Evolutionary conservation across 495 filamentous ascomycete genomes (phyloP).

Genomic region (Annulohypoxylon moriforme): DNA sequence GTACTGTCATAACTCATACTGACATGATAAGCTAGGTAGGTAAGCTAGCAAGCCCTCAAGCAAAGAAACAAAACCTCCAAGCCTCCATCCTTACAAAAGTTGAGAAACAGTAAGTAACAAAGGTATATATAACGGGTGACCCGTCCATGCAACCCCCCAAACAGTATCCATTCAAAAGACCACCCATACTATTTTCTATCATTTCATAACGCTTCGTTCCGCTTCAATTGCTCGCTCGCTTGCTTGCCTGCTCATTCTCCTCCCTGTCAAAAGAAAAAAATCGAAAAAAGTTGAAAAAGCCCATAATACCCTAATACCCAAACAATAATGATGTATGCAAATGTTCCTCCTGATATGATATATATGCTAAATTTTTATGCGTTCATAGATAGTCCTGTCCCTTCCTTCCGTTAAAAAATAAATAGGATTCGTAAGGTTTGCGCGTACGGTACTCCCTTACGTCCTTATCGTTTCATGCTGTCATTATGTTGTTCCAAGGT

Average conservation of each 20-base stretch:
- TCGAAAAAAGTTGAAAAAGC: not conserved
- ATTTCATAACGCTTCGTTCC: not conserved
- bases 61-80: not conserved
- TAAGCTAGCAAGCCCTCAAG: not conserved
- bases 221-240: not conserved
- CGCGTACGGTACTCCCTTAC: not conserved
- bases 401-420: not conserved
- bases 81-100: not conserved
- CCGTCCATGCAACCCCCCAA: constrained; percentile 19
- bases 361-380: not conserved
- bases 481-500: not conserved
- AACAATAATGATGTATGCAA: constrained; percentile 17
- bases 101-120: constrained; percentile 6
- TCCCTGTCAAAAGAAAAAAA: constrained; percentile 5
- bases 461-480: constrained; percentile 1
- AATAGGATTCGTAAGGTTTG: not conserved
- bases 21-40: not conserved
- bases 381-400: not conserved
- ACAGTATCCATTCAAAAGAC: constrained; percentile 9
- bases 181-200: not conserved
- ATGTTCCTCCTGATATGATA: constrained; percentile 2
- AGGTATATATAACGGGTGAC: constrained; percentile 15
- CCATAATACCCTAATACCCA: constrained; percentile 15
- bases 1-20: constrained; percentile 1
- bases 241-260: constrained; percentile 17